These are phyloP conservation scores for Haplographium delicatum DNA, from an alignment of 495 filamentous ascomycete genomes.

Conservation along the genomic window DNA sequence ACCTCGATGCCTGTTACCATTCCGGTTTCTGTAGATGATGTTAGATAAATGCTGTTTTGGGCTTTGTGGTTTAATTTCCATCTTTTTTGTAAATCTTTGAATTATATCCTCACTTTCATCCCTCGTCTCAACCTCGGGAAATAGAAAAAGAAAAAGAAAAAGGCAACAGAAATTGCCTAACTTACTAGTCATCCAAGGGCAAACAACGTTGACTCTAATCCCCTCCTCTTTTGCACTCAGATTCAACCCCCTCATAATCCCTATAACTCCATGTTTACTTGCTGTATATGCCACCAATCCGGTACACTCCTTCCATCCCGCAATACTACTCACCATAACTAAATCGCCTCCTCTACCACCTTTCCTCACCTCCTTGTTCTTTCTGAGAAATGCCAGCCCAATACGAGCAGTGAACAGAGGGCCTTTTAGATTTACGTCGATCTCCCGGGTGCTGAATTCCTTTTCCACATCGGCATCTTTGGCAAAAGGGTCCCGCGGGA, in stretches of 20 bases:
- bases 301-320: constrained; percentile 33
- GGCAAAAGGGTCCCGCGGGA: constrained; percentile 30
- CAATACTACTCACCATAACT: constrained; percentile 31
- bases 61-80: too few species aligned
- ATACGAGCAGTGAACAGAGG: constrained; percentile 29
- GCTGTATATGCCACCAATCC: constrained; percentile 32
- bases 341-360: constrained; percentile 28
- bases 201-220: constrained; percentile 34
- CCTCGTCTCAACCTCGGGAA: too few species aligned
- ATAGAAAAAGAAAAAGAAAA: not conserved
- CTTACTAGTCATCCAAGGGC: constrained; percentile 39
- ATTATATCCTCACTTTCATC: too few species aligned
- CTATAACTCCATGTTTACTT: constrained; percentile 34
- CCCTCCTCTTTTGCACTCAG: constrained; percentile 26
- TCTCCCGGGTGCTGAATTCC: constrained; percentile 28
- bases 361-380: too few species aligned
- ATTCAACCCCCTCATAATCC: constrained; percentile 32
- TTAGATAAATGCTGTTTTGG: too few species aligned
- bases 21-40: constrained; percentile 29
- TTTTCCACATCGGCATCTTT: constrained; percentile 24
- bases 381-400: constrained; percentile 30
- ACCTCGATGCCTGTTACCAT: constrained; percentile 33
- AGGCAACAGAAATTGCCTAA: not conserved
- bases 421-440: constrained; percentile 34
- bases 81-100: too few species aligned